Conservation (phyloP, 768 basidiomycete genomes). For the Lentinula raphanica region DNA sequence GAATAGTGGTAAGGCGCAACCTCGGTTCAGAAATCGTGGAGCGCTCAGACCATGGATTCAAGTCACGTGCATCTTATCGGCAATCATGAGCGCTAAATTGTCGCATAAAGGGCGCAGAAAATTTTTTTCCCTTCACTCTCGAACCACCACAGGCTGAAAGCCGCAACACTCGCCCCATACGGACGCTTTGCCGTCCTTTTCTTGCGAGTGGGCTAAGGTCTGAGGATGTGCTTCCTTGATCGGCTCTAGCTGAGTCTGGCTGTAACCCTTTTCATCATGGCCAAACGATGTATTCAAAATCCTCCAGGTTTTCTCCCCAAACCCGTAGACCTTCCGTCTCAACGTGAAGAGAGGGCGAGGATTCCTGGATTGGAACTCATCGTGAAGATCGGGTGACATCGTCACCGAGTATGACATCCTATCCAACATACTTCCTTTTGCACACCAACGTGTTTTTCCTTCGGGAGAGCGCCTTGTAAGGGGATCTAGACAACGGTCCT, state of each 20-base stretch:
- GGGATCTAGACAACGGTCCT: neutral
- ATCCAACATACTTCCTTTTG: slow-evolving; percentile 9
- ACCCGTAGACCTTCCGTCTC: slow-evolving; percentile 39
- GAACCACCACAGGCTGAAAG: slow-evolving; percentile 42
- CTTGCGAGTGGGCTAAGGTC: slow-evolving; percentile 83
- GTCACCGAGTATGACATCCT: neutral
- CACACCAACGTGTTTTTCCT: slow-evolving; percentile 13
- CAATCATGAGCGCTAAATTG: neutral
- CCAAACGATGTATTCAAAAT: slow-evolving; percentile 69
- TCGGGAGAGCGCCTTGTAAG: slow-evolving; percentile 1
- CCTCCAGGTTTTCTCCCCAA: slow-evolving; percentile 24
- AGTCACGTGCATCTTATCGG: too few relatives aligned
- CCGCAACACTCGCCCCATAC: slow-evolving; percentile 65
- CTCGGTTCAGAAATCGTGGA: too few relatives aligned
- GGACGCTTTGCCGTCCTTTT: slow-evolving; percentile 22
- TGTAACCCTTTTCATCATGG: slow-evolving; percentile 42
- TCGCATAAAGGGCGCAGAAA: neutral
- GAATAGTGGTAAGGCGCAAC: too few relatives aligned
- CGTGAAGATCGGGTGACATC: slow-evolving; percentile 47
- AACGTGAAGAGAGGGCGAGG: slow-evolving; percentile 27
- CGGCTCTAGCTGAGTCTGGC: slow-evolving; percentile 58
- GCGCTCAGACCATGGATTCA: too few relatives aligned
- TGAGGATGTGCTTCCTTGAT: slow-evolving; percentile 68
- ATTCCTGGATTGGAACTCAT: slow-evolving; percentile 47
- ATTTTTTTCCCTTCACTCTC: neutral